phyloP scores from a whole-genome alignment of 164 flowering plant genomes.

The Liquidambar formosana region DNA sequence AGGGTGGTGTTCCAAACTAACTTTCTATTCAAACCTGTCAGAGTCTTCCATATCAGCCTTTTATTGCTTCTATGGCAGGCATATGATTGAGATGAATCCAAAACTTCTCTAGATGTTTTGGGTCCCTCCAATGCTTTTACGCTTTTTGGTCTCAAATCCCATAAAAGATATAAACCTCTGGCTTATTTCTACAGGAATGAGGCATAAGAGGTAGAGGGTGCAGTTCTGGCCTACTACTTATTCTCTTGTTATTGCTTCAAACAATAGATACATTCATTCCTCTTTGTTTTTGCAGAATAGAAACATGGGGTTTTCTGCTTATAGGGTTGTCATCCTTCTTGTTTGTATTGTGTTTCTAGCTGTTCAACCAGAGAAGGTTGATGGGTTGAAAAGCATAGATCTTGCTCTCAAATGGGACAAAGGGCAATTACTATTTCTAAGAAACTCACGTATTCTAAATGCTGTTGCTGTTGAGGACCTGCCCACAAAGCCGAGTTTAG shows the following conservation, averaged over 20 bases:
- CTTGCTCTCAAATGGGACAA: conserved; percentile 46
- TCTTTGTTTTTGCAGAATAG: conserved; percentile 8
- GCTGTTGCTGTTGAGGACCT: conserved; percentile 26
- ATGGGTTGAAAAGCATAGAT: conserved; percentile 49
- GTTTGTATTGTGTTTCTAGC: conserved; percentile 44
- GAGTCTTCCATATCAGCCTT: conserved; percentile 65
- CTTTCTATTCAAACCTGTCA: conserved; percentile 70
- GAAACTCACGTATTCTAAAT: conserved; percentile 21
- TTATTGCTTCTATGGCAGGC: conserved; percentile 57
- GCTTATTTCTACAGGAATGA: conserved; percentile 37
- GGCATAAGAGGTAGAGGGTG: conserved; percentile 13
- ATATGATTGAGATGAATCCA: conserved; percentile 72
- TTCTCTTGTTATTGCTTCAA: conserved; percentile 19
- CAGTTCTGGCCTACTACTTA: conserved; percentile 21
- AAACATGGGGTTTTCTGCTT: conserved; percentile 43
- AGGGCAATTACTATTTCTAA: conserved; percentile 8
- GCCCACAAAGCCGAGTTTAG: conserved; percentile 28
- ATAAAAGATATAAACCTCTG: conserved; percentile 25
- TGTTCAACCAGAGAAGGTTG: conserved; percentile 41
- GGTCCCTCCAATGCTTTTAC: conserved; percentile 47
- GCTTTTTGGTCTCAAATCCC: conserved; percentile 44
- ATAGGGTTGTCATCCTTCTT: conserved; percentile 39
- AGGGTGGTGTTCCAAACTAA: conserved; percentile 51
- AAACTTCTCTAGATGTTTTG: conserved; percentile 42
- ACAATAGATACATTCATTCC: conserved; percentile 21